A percentile compares a stretch with the other conserved stretches of the same genome.
Evolutionary conservation across 805 yeast species (phyloP).

Genomic region (Metschnikowia lachancei): DNA sequence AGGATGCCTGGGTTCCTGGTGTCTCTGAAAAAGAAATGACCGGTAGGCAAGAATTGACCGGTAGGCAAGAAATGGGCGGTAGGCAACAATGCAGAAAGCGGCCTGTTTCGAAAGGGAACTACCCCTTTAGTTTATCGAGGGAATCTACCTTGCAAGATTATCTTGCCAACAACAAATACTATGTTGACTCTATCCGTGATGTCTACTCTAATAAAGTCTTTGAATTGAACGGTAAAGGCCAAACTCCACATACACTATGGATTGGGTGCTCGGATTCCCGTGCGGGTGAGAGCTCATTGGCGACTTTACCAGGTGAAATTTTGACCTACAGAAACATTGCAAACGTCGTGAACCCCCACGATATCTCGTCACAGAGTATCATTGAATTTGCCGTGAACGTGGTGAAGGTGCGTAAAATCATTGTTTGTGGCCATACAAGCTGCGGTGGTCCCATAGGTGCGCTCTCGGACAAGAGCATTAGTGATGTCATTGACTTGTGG

Average conservation of each 20-base stretch:
- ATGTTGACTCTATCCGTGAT: slow-evolving; percentile 20
- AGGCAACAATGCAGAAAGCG: too few relatives aligned
- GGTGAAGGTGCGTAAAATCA: slow-evolving; percentile 21
- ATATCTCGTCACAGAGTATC: slow-evolving; percentile 21
- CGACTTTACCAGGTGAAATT: slow-evolving; percentile 22
- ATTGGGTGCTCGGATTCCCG: slow-evolving; percentile 24
- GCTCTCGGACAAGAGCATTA: slow-evolving; percentile 21
- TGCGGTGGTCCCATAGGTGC: slow-evolving; percentile 24
- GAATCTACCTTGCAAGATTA: slow-evolving; percentile 22
- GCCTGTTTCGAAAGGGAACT: too few relatives aligned
- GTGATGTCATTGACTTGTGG: slow-evolving; percentile 24
- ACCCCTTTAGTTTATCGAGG: slow-evolving; percentile 48
- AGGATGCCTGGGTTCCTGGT: too few relatives aligned
- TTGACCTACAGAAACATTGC: slow-evolving; percentile 24
- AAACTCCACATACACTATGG: slow-evolving; percentile 23
- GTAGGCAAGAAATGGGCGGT: too few relatives aligned
- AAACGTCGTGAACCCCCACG: slow-evolving; percentile 22
- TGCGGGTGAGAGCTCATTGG: slow-evolving; percentile 21
- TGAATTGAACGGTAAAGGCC: slow-evolving; percentile 23
- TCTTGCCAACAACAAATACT: slow-evolving; percentile 21
- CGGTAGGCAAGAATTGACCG: too few relatives aligned
- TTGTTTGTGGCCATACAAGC: slow-evolving; percentile 24
- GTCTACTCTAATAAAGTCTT: slow-evolving; percentile 20
- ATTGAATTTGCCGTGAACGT: slow-evolving; percentile 23
- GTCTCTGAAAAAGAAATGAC: too few relatives aligned